These are phyloP conservation scores for Aspergillus latus DNA, from an alignment of 2,329 filamentous ascomycete species.

Conservation along the genomic window DNA sequence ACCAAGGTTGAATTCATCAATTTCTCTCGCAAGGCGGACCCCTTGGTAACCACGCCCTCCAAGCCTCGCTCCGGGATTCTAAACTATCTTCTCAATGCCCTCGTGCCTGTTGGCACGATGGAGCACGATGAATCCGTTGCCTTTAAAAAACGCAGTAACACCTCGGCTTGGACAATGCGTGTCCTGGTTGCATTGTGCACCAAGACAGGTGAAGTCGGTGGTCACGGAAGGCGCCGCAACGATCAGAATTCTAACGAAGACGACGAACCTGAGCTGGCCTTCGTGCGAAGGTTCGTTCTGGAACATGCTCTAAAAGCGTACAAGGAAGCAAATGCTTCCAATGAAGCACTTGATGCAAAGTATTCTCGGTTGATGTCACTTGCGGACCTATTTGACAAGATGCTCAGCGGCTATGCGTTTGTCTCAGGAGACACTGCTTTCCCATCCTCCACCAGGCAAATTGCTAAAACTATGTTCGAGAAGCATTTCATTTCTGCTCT, in stretches of 20 bases:
- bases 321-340: slow-evolving; percentile 77
- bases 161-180: slow-evolving; percentile 80
- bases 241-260: slow-evolving; percentile 38
- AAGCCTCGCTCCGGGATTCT: slow-evolving; percentile 90
- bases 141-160: slow-evolving; percentile 81
- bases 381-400: slow-evolving; percentile 87
- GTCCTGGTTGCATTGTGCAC: slow-evolving; percentile 83
- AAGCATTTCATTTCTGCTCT: slow-evolving; percentile 90
- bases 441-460: slow-evolving; percentile 70
- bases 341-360: slow-evolving; percentile 77
- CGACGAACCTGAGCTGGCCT: slow-evolving; percentile 61
- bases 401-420: slow-evolving; percentile 79
- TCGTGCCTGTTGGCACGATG: slow-evolving; percentile 66
- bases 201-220: slow-evolving; percentile 76
- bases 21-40: slow-evolving; percentile 87
- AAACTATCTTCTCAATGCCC: slow-evolving; percentile 85
- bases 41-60: slow-evolving; percentile 80
- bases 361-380: slow-evolving; percentile 86
- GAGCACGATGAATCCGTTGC: slow-evolving; percentile 71
- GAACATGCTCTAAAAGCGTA: slow-evolving; percentile 91
- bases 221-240: slow-evolving; percentile 57
- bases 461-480: slow-evolving; percentile 96
- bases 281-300: slow-evolving; percentile 90
- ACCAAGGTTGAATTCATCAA: slow-evolving; percentile 99
- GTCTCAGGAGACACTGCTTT: slow-evolving; percentile 51